phyloP scores from a whole-genome alignment of 108 stramenopile genomes.

The Bacterosira constricta region DNA sequence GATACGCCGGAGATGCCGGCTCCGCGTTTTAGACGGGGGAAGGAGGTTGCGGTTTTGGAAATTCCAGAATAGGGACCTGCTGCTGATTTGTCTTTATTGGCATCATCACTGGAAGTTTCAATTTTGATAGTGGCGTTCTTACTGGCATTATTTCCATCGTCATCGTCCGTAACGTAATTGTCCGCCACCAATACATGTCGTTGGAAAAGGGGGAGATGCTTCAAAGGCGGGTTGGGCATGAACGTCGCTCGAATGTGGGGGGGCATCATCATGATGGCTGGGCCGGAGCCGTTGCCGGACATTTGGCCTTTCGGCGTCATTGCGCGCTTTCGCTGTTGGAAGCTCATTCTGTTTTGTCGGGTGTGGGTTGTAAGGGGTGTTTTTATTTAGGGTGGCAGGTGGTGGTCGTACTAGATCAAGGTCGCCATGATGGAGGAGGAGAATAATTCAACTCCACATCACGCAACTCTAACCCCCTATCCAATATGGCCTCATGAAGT shows the following conservation, averaged over 20 bases:
- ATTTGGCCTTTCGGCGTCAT: slow-evolving; percentile 84
- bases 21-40: slow-evolving; percentile 28
- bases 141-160: slow-evolving; percentile 24
- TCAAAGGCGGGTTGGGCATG: slow-evolving; percentile 86
- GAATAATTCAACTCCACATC: slow-evolving; percentile 45
- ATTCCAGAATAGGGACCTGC: slow-evolving; percentile 19
- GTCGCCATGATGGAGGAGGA: slow-evolving; percentile 21
- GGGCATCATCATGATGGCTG: slow-evolving; percentile 92
- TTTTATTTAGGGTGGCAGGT: slow-evolving; percentile 12
- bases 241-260: slow-evolving; percentile 86
- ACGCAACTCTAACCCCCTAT: slow-evolving; percentile 43
- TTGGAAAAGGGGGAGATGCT: slow-evolving; percentile 60
- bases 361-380: neutral
- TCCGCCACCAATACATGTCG: slow-evolving; percentile 25
- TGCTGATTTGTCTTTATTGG: neutral
- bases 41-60: slow-evolving; percentile 26
- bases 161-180: slow-evolving; percentile 51
- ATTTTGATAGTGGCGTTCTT: neutral
- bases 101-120: too few species aligned
- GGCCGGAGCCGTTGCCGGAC: slow-evolving; percentile 74
- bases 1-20: slow-evolving; percentile 57
- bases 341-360: slow-evolving; percentile 25
- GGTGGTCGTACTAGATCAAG: slow-evolving; percentile 1
- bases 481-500: slow-evolving; percentile 60
- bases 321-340: slow-evolving; percentile 39